These are phyloP conservation scores for Aspergillus biplanus DNA, from an alignment of 495 filamentous ascomycete species.

Conservation along the genomic window DNA sequence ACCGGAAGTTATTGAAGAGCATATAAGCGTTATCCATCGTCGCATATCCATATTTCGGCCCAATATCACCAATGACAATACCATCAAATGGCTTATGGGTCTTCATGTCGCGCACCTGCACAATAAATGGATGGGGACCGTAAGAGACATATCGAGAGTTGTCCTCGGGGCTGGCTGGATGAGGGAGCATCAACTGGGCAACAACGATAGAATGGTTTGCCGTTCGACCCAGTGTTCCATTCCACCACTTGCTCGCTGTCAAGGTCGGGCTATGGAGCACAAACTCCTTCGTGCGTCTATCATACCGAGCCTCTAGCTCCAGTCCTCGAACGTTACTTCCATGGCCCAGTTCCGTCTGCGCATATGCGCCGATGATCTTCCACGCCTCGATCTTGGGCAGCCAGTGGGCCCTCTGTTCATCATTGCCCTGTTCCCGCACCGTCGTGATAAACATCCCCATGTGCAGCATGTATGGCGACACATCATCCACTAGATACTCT, in stretches of 20 bases:
- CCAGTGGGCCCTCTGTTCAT: conserved; percentile 49
- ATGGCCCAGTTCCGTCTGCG: conserved; percentile 53
- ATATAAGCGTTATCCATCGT: conserved; percentile 57
- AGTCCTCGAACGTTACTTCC: conserved; percentile 53
- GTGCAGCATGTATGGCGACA: conserved; percentile 25
- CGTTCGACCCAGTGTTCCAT: conserved; percentile 49
- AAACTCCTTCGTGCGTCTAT: conserved; percentile 44
- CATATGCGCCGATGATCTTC: conserved; percentile 52
- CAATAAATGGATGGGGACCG: conserved; percentile 54
- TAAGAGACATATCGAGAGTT: conserved; percentile 32
- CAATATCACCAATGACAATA: conserved; percentile 53
- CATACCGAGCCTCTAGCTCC: conserved; percentile 49
- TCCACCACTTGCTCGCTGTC: conserved; percentile 57
- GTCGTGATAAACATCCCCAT: conserved; percentile 43
- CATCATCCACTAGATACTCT: conserved; percentile 48
- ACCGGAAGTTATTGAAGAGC: conserved; percentile 49
- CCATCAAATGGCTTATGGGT: conserved; percentile 47
- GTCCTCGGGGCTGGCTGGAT: conserved; percentile 11
- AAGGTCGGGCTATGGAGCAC: conserved; percentile 51
- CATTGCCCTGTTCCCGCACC: conserved; percentile 48
- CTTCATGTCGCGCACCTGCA: conserved; percentile 50
- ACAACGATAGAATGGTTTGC: conserved; percentile 34
- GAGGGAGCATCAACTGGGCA: conserved; percentile 50
- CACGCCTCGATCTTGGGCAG: conserved; percentile 46
- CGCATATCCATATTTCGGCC: conserved; percentile 52